Conservation (phyloP, 345 rosid genomes). For the Populus ilicifolia region DNA sequence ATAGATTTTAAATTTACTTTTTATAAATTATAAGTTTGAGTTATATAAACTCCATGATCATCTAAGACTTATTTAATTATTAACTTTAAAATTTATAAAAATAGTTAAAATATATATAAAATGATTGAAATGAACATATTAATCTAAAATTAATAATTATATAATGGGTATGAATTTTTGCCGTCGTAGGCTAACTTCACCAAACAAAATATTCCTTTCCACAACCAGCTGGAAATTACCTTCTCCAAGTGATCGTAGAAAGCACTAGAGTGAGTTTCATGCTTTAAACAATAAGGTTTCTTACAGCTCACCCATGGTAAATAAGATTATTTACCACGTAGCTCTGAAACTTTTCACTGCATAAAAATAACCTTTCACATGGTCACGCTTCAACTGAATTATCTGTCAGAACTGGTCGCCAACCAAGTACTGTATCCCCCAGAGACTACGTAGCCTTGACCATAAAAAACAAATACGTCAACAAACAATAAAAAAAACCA, state of each 20-base stretch:
- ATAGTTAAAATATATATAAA: no score
- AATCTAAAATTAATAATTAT: no score
- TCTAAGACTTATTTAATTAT: no score
- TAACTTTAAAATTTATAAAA: no score
- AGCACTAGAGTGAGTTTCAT: conserved; percentile 65
- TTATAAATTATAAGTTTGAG: no score
- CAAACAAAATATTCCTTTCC: conserved; percentile 40
- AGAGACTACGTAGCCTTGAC: conserved; percentile 84
- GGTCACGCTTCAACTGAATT: conserved; percentile 88
- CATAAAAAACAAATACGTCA: neutral
- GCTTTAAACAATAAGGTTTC: conserved; percentile 62
- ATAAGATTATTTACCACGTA: conserved; percentile 93
- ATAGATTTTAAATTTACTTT: no score
- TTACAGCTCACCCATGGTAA: conserved; percentile 85
- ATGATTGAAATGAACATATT: no score
- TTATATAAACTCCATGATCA: accelerated
- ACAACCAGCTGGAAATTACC: conserved; percentile 44
- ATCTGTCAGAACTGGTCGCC: conserved; percentile 89
- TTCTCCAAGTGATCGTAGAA: conserved; percentile 49
- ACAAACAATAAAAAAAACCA: no score
- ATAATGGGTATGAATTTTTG: no score
- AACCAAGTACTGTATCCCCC: conserved; percentile 86
- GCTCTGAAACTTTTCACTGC: conserved; percentile 99
- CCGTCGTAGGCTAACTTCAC: conserved; percentile 32
- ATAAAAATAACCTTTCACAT: conserved; percentile 76